A percentile compares a stretch with the other conserved stretches of the same genome.
phyloP scores from a whole-genome alignment of 345 rosid genomes.

The Acer negundo region DNA sequence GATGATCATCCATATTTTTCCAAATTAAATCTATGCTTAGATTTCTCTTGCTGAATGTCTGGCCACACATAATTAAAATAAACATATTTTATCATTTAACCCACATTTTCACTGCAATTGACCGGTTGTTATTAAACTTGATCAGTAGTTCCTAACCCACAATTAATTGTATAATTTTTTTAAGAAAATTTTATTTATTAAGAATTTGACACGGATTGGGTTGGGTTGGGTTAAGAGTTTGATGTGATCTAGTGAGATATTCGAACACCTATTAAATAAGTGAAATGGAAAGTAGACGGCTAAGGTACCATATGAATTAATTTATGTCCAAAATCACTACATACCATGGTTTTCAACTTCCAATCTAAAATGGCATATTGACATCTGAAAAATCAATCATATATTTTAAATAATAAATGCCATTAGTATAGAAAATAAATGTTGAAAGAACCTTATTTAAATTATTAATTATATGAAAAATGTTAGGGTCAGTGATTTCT shows the following conservation, averaged over 20 bases:
- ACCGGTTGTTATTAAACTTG: neutral
- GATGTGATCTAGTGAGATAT: too few species aligned
- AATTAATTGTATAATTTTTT: too few species aligned
- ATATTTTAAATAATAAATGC: too few species aligned
- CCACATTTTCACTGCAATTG: neutral
- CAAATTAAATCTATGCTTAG: neutral
- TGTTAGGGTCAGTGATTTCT: too few species aligned
- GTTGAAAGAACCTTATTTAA: neutral
- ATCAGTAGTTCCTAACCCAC: neutral
- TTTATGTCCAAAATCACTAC: neutral
- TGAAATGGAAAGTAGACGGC: too few species aligned
- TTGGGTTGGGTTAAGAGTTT: too few species aligned
- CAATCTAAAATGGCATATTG: neutral
- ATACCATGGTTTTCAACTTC: neutral
- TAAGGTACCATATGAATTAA: too few species aligned
- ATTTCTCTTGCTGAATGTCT: neutral
- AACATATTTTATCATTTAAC: conserved; percentile 9
- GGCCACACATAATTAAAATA: neutral
- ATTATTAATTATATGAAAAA: too few species aligned
- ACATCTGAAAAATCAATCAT: too few species aligned
- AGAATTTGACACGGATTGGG: too few species aligned
- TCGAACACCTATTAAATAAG: too few species aligned
- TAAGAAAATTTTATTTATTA: too few species aligned
- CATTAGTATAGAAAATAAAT: neutral
- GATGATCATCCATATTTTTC: neutral